Evolutionary conservation across 129 eudicot genomes (phyloP).

Genomic region (Smallanthus sonchifolius): DNA sequence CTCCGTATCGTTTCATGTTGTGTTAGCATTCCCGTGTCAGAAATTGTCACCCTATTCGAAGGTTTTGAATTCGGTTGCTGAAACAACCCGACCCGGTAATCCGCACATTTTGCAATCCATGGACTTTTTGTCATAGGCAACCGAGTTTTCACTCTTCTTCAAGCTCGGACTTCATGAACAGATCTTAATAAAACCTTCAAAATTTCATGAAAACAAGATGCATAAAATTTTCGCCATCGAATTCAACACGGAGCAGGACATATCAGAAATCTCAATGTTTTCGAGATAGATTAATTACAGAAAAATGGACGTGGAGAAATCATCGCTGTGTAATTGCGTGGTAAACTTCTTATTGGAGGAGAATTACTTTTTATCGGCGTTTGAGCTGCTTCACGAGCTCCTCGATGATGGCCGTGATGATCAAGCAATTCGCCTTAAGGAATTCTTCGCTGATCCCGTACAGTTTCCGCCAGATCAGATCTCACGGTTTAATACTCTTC

Average conservation of each 20-base stretch:
- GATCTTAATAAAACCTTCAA: slow-evolving; percentile 31
- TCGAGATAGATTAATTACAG: background rate
- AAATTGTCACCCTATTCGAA: no score
- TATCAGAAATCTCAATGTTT: slow-evolving; percentile 4
- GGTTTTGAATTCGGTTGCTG: background rate
- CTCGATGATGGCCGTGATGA: slow-evolving; percentile 93
- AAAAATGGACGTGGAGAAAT: slow-evolving; percentile 92
- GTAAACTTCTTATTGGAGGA: slow-evolving; percentile 95
- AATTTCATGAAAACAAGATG: slow-evolving; percentile 18
- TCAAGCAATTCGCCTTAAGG: slow-evolving; percentile 93
- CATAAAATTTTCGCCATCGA: background rate
- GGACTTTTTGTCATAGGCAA: background rate
- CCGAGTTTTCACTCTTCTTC: slow-evolving; percentile 21
- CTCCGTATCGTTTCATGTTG: no score
- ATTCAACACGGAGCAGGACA: background rate
- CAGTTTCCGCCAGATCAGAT: slow-evolving; percentile 99
- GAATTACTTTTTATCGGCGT: slow-evolving; percentile 87
- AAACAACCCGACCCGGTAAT: slow-evolving; percentile 6
- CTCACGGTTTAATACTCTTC: slow-evolving; percentile 86
- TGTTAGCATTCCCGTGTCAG: no score
- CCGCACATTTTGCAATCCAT: background rate
- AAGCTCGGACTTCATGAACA: slow-evolving; percentile 23
- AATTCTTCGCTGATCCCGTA: slow-evolving; percentile 77
- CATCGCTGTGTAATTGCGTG: slow-evolving; percentile 96
- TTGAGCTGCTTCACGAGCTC: slow-evolving; percentile 99